These are phyloP conservation scores for Cyamopsis tetragonoloba DNA, from an alignment of 306 rosid species.

Conservation along the genomic window DNA sequence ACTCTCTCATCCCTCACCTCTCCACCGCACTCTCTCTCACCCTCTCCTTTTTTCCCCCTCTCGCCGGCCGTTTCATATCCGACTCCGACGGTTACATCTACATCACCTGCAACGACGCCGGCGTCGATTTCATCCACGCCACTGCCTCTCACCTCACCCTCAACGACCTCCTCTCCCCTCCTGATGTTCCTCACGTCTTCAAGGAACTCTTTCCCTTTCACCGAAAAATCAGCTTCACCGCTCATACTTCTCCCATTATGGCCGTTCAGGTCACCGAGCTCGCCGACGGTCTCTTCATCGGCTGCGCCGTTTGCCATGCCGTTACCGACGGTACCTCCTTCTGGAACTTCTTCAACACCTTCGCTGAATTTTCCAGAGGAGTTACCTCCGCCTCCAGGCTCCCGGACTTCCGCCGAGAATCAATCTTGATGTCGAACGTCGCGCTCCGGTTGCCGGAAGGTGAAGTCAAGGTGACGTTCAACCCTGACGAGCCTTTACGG, in stretches of 20 bases:
- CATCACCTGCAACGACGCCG: slow-evolving; percentile 72
- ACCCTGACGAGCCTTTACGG: slow-evolving; percentile 36
- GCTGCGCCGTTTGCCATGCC: slow-evolving; percentile 65
- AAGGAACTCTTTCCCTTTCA: slow-evolving; percentile 54
- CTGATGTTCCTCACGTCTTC: slow-evolving; percentile 38
- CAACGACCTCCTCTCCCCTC: slow-evolving; percentile 45
- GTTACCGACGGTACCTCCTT: slow-evolving; percentile 70
- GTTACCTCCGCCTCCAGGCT: slow-evolving; percentile 1
- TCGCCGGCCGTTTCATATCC: slow-evolving; percentile 65
- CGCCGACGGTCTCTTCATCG: slow-evolving; percentile 68
- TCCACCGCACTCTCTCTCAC: slow-evolving; percentile 47
- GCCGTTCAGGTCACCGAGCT: slow-evolving; percentile 72
- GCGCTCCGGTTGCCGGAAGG: slow-evolving; percentile 51
- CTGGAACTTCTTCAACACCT: slow-evolving; percentile 91
- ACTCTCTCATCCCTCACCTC: slow-evolving; percentile 40
- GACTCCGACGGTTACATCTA: slow-evolving; percentile 45
- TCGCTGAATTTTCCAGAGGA: slow-evolving; percentile 50
- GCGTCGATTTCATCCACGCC: slow-evolving; percentile 63
- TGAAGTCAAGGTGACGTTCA: slow-evolving; percentile 54
- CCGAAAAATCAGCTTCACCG: slow-evolving; percentile 52
- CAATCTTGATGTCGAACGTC: slow-evolving; percentile 40
- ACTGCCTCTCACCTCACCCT: slow-evolving; percentile 18
- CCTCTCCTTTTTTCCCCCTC: slow-evolving; percentile 68
- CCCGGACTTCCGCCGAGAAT: slow-evolving; percentile 64
- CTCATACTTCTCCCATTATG: slow-evolving; percentile 56